phyloP scores from a whole-genome alignment of 2,329 filamentous ascomycete genomes.

The Phialemoniopsis sp. region DNA sequence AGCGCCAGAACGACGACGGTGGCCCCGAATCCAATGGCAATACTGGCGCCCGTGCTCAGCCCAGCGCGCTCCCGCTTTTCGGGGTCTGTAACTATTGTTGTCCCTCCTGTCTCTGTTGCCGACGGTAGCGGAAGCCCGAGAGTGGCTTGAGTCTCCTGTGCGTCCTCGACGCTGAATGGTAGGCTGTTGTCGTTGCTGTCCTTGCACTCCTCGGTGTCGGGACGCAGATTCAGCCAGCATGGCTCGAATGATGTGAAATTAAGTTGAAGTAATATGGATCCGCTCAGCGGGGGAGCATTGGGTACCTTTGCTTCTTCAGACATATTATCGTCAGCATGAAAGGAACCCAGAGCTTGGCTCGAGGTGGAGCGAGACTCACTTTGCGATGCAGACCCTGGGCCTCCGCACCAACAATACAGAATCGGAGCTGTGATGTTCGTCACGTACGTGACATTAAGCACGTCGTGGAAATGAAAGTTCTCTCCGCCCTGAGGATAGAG shows the following conservation, averaged over 20 bases:
- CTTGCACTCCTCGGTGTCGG: conserved; percentile 10
- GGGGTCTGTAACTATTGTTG: neutral
- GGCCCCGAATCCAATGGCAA: neutral
- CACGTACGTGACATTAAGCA: too few relatives aligned
- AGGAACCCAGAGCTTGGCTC: too few relatives aligned
- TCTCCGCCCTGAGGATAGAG: too few relatives aligned
- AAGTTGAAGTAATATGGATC: conserved; percentile 11
- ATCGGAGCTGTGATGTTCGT: too few relatives aligned
- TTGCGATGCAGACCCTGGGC: too few relatives aligned
- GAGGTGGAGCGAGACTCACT: too few relatives aligned
- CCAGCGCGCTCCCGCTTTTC: conserved; percentile 1
- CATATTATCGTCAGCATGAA: neutral
- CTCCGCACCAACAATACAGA: too few relatives aligned
- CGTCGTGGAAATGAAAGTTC: too few relatives aligned
- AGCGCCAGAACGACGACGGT: neutral
- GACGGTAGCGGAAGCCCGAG: conserved; percentile 2
- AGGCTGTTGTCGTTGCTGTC: conserved; percentile 12
- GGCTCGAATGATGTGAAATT: conserved; percentile 13
- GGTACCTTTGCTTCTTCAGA: conserved; percentile 11
- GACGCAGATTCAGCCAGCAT: conserved; percentile 17
- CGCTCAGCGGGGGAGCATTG: conserved; percentile 11
- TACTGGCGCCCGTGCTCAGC: neutral
- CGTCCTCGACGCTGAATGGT: conserved; percentile 9
- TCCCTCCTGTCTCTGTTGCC: neutral
- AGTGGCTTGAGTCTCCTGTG: conserved; percentile 3